These are phyloP conservation scores for Epichloe hybrida DNA, from an alignment of 2,329 filamentous ascomycete species.

Conservation along the genomic window DNA sequence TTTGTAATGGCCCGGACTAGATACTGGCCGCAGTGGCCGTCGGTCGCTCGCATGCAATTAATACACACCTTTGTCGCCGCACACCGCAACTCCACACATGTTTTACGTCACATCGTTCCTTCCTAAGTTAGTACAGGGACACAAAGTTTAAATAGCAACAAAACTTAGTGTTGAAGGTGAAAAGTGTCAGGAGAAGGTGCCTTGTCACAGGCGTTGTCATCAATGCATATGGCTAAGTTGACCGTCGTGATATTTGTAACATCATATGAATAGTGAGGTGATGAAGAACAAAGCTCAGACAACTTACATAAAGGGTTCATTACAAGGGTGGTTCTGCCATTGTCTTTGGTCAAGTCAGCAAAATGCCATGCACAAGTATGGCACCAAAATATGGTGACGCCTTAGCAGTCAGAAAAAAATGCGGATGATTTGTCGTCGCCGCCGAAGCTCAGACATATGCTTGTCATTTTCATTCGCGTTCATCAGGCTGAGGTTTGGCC, in stretches of 20 bases:
- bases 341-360: neutral
- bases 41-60: neutral
- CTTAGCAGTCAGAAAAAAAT: constrained; percentile 10
- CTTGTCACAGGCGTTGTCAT: constrained; percentile 34
- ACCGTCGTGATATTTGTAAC: constrained; percentile 33
- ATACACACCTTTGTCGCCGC: neutral
- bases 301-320: constrained; percentile 13
- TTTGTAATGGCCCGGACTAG: neutral
- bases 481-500: constrained; percentile 47
- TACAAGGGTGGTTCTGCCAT: neutral
- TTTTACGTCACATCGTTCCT: neutral
- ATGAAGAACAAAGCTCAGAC: neutral
- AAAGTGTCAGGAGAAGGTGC: constrained; percentile 20
- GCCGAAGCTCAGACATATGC: constrained; percentile 86
- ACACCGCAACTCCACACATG: neutral
- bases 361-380: constrained; percentile 2
- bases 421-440: constrained; percentile 27
- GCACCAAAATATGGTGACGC: constrained; percentile 5
- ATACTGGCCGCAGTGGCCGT: neutral
- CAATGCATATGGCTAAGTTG: constrained; percentile 34
- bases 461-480: constrained; percentile 80
- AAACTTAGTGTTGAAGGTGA: neutral
- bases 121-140: constrained; percentile 3
- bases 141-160: neutral
- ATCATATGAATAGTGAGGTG: constrained; percentile 20